phyloP scores from a whole-genome alignment of 169 alveolate species.

The Cryptosporidium ryanae region DNA sequence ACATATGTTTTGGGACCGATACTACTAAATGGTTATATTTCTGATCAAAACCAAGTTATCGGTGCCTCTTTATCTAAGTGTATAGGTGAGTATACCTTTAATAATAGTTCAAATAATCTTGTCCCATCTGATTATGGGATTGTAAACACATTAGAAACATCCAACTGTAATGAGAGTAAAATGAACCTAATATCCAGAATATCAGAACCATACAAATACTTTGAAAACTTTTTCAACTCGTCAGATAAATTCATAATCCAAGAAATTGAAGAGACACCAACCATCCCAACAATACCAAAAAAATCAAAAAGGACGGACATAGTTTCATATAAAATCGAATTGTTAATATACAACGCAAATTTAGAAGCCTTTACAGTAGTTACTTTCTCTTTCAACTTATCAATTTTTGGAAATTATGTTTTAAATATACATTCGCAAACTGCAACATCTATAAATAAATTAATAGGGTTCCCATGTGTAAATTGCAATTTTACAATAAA shows the following conservation, averaged over 20 bases:
- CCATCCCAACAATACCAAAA: constrained; percentile 43
- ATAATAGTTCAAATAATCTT: neutral
- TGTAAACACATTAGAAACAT: neutral
- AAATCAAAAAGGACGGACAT: constrained; percentile 43
- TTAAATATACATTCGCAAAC: constrained; percentile 35
- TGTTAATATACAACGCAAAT: constrained; percentile 55
- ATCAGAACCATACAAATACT: constrained; percentile 49
- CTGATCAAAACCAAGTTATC: constrained; percentile 61
- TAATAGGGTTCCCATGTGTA: constrained; percentile 55
- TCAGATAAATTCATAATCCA: constrained; percentile 16
- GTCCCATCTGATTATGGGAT: constrained; percentile 57
- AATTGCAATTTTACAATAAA: constrained; percentile 30
- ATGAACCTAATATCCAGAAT: constrained; percentile 51
- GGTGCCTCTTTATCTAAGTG: constrained; percentile 62
- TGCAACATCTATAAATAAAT: constrained; percentile 61
- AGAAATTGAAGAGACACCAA: constrained; percentile 44
- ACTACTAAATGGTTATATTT: constrained; percentile 46
- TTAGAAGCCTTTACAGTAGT: constrained; percentile 40
- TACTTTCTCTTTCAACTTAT: constrained; percentile 21
- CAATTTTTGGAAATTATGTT: constrained; percentile 42
- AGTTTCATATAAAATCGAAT: constrained; percentile 22
- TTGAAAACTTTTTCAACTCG: constrained; percentile 47
- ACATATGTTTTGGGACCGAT: constrained; percentile 68
- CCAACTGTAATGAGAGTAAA: constrained; percentile 46
- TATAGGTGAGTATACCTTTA: constrained; percentile 27